Percentiles rank a stretch among this genome's conserved stretches.
Evolutionary conservation across 805 yeast genomes (phyloP).

Genomic region (Saccharomycopsis fibuligera): DNA sequence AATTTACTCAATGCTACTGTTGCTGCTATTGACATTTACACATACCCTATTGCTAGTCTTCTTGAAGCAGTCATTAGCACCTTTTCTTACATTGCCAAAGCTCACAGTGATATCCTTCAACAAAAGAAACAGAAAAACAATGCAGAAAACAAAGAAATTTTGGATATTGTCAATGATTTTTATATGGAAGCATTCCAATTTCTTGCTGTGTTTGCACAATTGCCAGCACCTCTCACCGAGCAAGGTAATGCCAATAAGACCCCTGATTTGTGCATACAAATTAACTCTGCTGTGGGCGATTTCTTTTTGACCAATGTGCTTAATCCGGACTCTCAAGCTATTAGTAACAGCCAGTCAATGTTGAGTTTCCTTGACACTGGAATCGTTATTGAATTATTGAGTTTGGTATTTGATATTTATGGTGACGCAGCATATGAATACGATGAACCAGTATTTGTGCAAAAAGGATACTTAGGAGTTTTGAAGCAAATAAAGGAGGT

Average conservation of each 20-base stretch:
- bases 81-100: too few species aligned
- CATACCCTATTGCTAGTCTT: too few species aligned
- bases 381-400: slow-evolving; percentile 10
- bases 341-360: too few species aligned
- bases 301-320: too few species aligned
- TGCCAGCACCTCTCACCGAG: background rate
- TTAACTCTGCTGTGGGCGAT: background rate
- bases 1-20: slow-evolving; percentile 14
- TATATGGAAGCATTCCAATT: slow-evolving; percentile 10
- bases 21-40: background rate
- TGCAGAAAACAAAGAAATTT: slow-evolving; percentile 11
- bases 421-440: slow-evolving; percentile 65
- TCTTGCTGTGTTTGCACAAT: slow-evolving; percentile 3
- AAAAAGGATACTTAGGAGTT: slow-evolving; percentile 37
- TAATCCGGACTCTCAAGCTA: too few species aligned
- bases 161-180: background rate
- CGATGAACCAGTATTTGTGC: slow-evolving; percentile 62
- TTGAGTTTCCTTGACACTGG: too few species aligned
- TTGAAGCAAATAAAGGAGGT: slow-evolving; percentile 28
- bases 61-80: too few species aligned
- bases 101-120: too few species aligned
- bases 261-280: too few species aligned
- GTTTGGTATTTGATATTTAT: slow-evolving; percentile 65
- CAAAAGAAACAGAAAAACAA: slow-evolving; percentile 1
- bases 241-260: too few species aligned